A percentile compares a stretch with the other conserved stretches of the same genome.
phyloP scores from a whole-genome alignment of 2,329 filamentous ascomycete species.

The Sarocladium brachiariae region DNA sequence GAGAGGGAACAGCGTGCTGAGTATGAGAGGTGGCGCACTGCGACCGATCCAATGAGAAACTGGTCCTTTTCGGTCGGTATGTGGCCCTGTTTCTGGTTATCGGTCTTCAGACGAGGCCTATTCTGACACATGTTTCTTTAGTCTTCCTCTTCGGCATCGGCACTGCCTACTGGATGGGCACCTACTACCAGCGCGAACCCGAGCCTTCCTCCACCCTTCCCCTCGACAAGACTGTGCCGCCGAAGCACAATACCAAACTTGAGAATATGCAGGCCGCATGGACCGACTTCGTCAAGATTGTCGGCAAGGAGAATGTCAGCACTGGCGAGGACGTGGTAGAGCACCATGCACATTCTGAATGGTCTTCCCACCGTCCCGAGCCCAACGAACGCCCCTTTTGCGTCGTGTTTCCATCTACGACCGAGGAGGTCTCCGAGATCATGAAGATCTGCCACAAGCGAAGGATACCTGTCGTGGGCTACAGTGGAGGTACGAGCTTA shows the following conservation, averaged over 20 bases:
- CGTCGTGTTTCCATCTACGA: constrained; percentile 69
- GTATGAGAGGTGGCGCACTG: constrained; percentile 35
- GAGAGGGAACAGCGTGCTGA: constrained; percentile 48
- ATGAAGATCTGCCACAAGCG: constrained; percentile 83
- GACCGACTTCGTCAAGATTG: constrained; percentile 59
- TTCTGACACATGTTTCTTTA: constrained; percentile 18
- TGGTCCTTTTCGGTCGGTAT: constrained; percentile 49
- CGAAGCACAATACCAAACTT: constrained; percentile 50
- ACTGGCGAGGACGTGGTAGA: constrained; percentile 49
- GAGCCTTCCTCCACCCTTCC: constrained; percentile 53
- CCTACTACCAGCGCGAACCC: constrained; percentile 42
- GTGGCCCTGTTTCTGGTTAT: constrained; percentile 13
- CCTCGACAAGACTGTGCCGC: constrained; percentile 42
- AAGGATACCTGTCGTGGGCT: constrained; percentile 77
- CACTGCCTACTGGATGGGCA: constrained; percentile 53
- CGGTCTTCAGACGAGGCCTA: constrained; percentile 10
- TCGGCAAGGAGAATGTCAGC: constrained; percentile 59
- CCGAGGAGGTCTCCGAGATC: constrained; percentile 76
- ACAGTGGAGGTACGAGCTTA: constrained; percentile 80
- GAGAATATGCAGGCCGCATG: constrained; percentile 63
- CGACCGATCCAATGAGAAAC: constrained; percentile 36
- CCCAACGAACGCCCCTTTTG: constrained; percentile 52
- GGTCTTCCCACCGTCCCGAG: constrained; percentile 51
- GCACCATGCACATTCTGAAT: constrained; percentile 52
- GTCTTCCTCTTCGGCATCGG: constrained; percentile 46